Conservation (phyloP, 768 basidiomycete species). For the Flagelloscypha sp. region DNA sequence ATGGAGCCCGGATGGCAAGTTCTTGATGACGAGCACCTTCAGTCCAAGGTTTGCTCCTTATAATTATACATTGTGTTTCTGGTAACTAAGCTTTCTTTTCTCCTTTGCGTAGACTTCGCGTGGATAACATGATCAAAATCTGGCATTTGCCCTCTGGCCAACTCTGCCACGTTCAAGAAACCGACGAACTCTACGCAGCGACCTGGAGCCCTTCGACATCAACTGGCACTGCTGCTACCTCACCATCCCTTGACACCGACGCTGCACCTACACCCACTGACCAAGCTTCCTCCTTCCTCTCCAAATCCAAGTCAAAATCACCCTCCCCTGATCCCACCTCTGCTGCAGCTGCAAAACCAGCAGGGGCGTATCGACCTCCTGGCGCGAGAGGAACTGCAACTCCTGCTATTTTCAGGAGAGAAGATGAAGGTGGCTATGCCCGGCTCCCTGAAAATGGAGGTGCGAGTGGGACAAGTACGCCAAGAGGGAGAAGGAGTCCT, state of each 20-base stretch:
- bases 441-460: constrained; percentile 35
- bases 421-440: constrained; percentile 77
- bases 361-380: constrained; percentile 89
- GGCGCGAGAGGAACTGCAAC: constrained; percentile 87
- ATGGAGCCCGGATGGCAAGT: constrained; percentile 92
- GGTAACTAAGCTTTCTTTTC: too few species aligned
- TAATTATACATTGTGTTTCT: too few species aligned
- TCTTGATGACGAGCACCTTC: constrained; percentile 90
- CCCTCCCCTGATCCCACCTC: too few species aligned
- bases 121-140: constrained; percentile 95
- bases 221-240: constrained; percentile 63
- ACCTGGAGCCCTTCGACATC: constrained; percentile 70
- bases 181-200: constrained; percentile 87
- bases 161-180: constrained; percentile 72
- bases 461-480: constrained; percentile 50
- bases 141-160: constrained; percentile 90
- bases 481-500: constrained; percentile 53
- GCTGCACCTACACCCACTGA: constrained; percentile 56
- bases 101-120: constrained; percentile 86
- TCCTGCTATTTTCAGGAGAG: constrained; percentile 82
- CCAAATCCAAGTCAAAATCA: too few species aligned
- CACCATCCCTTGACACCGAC: constrained; percentile 53
- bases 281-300: too few species aligned
- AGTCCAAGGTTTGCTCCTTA: too few species aligned
- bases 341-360: constrained; percentile 53